Evolutionary conservation across 495 filamentous ascomycete species (phyloP).

Genomic region (Tuber melanosporum): DNA sequence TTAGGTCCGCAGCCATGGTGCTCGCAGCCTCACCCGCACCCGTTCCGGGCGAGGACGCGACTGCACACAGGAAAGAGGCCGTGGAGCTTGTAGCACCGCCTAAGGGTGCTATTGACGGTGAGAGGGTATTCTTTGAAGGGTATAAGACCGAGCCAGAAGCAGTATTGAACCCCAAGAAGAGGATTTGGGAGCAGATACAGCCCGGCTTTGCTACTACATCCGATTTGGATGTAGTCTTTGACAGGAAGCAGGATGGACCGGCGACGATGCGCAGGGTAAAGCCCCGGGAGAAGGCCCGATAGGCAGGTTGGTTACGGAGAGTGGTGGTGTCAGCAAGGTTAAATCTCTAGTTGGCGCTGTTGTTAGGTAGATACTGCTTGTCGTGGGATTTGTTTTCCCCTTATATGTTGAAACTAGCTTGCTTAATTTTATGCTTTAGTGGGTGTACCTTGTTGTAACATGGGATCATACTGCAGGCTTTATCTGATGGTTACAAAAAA

Average conservation of each 20-base stretch:
- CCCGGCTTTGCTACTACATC: constrained; percentile 86
- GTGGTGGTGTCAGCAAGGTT: constrained; percentile 67
- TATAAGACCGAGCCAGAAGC: constrained; percentile 89
- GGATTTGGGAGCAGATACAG: constrained; percentile 93
- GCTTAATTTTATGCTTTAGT: background rate
- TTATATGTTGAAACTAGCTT: background rate
- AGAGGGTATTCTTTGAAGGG: constrained; percentile 86
- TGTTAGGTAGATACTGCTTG: constrained; percentile 51
- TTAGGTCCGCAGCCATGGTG: constrained; percentile 94
- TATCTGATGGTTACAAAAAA: background rate
- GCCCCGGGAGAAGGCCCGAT: constrained; percentile 55
- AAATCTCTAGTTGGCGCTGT: constrained; percentile 63
- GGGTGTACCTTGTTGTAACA: background rate
- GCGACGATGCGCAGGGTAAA: constrained; percentile 50
- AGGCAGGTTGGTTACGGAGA: constrained; percentile 63
- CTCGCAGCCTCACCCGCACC: constrained; percentile 81
- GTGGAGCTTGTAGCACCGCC: constrained; percentile 91
- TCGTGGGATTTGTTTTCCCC: background rate
- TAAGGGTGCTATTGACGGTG: constrained; percentile 67
- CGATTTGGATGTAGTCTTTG: constrained; percentile 69
- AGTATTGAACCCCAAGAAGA: constrained; percentile 96
- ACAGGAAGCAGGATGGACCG: constrained; percentile 58
- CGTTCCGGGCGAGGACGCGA: constrained; percentile 72
- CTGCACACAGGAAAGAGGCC: constrained; percentile 60
- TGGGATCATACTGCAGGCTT: background rate